Percentiles rank a stretch among this genome's conserved stretches.
Conservation (phyloP, 805 yeast genomes). For the Zygotorulaspora chibaensis region DNA sequence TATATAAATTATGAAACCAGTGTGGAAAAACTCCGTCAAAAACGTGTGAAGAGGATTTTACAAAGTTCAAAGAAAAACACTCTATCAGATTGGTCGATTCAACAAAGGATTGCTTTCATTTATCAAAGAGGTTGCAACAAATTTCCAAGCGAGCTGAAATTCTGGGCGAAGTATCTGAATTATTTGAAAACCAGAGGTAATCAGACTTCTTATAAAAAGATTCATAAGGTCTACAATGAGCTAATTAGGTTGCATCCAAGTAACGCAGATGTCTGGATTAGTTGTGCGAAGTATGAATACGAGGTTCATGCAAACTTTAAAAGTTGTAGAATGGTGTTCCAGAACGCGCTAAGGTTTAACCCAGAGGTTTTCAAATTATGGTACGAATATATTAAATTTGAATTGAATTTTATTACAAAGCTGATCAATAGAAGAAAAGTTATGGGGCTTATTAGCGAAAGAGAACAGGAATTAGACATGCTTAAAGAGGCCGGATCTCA, state of each 20-base stretch:
- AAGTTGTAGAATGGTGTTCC: slow-evolving; percentile 83
- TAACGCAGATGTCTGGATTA: slow-evolving; percentile 85
- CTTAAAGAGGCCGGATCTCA: slow-evolving; percentile 30
- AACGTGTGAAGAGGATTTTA: slow-evolving; percentile 61
- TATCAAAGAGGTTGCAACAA: slow-evolving; percentile 77
- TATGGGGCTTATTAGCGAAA: slow-evolving; percentile 70
- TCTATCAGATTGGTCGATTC: slow-evolving; percentile 83
- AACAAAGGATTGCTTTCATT: slow-evolving; percentile 72
- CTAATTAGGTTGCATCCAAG: slow-evolving; percentile 86
- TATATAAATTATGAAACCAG: slow-evolving; percentile 78
- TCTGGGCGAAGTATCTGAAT: slow-evolving; percentile 76
- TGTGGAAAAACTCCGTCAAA: slow-evolving; percentile 70
- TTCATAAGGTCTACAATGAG: slow-evolving; percentile 71
- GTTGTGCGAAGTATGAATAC: slow-evolving; percentile 91
- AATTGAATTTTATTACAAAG: slow-evolving; percentile 78
- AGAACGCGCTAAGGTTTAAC: slow-evolving; percentile 80
- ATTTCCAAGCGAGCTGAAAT: slow-evolving; percentile 67
- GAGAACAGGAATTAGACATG: slow-evolving; percentile 56
- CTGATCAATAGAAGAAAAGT: slow-evolving; percentile 78
- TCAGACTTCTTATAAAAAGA: slow-evolving; percentile 62
- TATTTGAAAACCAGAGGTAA: slow-evolving; percentile 52
- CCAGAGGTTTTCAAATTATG: slow-evolving; percentile 68
- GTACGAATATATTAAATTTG: slow-evolving; percentile 84
- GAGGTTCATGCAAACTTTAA: slow-evolving; percentile 83
- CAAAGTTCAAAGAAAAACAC: slow-evolving; percentile 56